phyloP scores from a whole-genome alignment of 441 rosid species.

The Pelargonium fulgidum region DNA sequence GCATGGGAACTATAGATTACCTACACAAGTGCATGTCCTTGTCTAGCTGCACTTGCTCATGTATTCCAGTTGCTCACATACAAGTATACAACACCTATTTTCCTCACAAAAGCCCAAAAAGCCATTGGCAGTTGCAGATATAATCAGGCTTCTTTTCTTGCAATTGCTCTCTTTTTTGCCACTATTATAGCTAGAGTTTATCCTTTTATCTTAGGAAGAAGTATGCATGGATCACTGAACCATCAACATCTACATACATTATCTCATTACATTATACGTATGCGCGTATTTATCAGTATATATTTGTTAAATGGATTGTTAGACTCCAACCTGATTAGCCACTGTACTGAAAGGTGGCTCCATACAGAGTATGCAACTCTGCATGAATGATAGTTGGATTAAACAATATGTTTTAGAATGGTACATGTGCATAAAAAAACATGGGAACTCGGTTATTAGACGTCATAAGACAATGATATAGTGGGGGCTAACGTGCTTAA shows the following conservation, averaged over 20 bases:
- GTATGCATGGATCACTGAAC: neutral
- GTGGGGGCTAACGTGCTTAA: slow-evolving; percentile 3
- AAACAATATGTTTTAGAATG: neutral
- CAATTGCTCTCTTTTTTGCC: neutral
- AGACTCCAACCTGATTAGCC: too few relatives aligned
- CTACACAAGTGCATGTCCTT: neutral
- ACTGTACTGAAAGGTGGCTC: too few relatives aligned
- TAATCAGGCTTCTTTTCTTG: neutral
- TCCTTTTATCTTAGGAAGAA: neutral
- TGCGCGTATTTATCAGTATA: neutral
- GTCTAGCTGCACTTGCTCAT: neutral
- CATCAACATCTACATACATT: neutral
- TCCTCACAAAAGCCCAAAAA: neutral
- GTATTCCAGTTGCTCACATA: neutral
- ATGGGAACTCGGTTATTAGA: neutral
- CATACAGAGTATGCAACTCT: too few relatives aligned
- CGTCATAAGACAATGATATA: neutral
- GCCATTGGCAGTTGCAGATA: neutral
- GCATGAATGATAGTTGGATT: neutral
- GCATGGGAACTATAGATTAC: too few relatives aligned
- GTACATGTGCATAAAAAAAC: neutral
- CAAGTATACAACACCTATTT: neutral
- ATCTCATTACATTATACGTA: neutral
- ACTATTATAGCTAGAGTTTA: neutral
- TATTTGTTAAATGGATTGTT: neutral